Evolutionary conservation across 306 rosid species (phyloP), one percentile per base, ranked within the genome.

Genomic region (Trifolium subterraneum): DNA sequence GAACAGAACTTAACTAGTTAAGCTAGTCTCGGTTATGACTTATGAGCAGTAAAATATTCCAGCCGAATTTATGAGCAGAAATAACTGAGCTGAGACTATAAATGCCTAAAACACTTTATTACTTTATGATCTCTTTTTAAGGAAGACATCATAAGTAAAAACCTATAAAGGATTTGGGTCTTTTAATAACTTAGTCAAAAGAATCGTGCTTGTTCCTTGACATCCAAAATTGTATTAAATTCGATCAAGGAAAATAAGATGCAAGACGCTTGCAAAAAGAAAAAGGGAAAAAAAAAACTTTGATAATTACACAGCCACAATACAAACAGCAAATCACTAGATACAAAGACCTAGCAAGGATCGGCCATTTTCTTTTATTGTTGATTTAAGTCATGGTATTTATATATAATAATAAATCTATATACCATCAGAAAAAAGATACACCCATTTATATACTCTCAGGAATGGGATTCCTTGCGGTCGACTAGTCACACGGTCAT

Each of bases 261-360:
- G 70, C 56, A 64, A 35, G 52, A 80, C 51, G 70, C 56, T 80
- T 73, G 33, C 71, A 33, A 73, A 71, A 74, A 83, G 2, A 59
- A 25, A 25, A 74, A 83, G 2, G 29, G 2, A 25, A 25, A 2
- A 25, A 25, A 25, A 25, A 13, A 65, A 29, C 44, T 42, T 25
- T 25, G 72, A 71, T 70, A 19, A 73, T 23, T 52, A 67, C 59
- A 44, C 20, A 55, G 68, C 11, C 22, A 14, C 4, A 78, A 36
- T 36, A 9, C 74, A 52, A 35, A 14, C 16, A 58, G 56, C 27
- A 67, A 8, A 47, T 35, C 59, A 70, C 58, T 45, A 38, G 61
- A 20, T 54, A 15, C 22, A 29, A 63, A 13, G n/a, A 23, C 7
- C 20, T 23, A 10, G 22, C 67, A 70, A 20, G 15, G 48, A 29